Conservation (phyloP, 805 yeast species). For the Metschnikowia vanudenii region DNA sequence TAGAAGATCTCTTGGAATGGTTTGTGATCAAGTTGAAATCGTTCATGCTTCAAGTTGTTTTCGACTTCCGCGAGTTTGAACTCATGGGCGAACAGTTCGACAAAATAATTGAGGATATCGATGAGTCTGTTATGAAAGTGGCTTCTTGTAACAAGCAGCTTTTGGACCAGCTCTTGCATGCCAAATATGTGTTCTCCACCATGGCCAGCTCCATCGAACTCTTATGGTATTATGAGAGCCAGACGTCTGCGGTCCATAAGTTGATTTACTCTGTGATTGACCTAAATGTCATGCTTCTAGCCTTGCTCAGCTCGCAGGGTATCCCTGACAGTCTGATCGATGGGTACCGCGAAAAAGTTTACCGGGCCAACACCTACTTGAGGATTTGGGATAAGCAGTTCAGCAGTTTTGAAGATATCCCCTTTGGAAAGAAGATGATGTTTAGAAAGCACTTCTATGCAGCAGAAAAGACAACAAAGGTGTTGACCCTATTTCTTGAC, state of each 20-base stretch:
- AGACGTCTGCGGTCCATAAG: neutral
- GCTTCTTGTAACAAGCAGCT: neutral
- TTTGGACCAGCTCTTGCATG: neutral
- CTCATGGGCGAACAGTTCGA: neutral
- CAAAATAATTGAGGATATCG: neutral
- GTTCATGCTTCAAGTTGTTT: neutral
- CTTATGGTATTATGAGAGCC: neutral
- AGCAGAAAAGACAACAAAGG: neutral
- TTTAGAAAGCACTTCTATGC: neutral
- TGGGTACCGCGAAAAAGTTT: neutral
- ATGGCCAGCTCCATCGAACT: constrained; percentile 3
- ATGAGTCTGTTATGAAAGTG: neutral
- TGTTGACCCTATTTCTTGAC: neutral
- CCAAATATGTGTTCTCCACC: neutral
- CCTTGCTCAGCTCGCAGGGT: neutral
- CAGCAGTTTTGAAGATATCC: neutral
- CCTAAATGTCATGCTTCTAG: constrained; percentile 1
- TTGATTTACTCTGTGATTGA: constrained; percentile 2
- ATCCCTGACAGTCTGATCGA: neutral
- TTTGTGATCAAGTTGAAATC: neutral
- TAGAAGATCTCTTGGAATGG: no score
- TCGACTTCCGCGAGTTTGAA: neutral
- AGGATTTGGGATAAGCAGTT: neutral
- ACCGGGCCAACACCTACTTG: neutral
- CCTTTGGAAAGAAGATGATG: neutral